Percentiles rank a stretch among this genome's conserved stretches.
These are phyloP conservation scores for Sporothrix dimorphospora DNA, from an alignment of 2,329 filamentous ascomycete species.

Conservation along the genomic window DNA sequence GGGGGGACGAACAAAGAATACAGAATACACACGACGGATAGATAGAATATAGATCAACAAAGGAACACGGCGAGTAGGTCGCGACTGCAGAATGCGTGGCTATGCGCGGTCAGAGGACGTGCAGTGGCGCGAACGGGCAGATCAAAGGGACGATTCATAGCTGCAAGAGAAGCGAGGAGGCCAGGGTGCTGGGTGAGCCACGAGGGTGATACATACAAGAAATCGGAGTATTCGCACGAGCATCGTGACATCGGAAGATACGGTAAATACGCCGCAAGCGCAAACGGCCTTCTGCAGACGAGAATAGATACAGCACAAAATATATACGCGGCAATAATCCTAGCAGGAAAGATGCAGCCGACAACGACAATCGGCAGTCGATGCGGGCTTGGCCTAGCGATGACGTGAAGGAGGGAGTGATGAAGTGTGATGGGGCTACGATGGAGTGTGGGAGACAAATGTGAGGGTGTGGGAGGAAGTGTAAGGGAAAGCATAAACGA, in stretches of 20 bases:
- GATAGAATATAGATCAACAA: not conserved
- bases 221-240: not conserved
- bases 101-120: not conserved
- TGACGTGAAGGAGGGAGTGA: constrained; percentile 15
- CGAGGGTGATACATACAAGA: not conserved
- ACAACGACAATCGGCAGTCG: constrained; percentile 9
- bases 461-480: not conserved
- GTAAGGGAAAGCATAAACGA: constrained; percentile 9
- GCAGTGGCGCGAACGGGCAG: constrained; percentile 3
- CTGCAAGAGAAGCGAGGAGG: not conserved
- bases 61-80: not conserved
- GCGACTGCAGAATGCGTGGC: not conserved
- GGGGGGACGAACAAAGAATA: not conserved
- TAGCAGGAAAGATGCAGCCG: constrained; percentile 22
- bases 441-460: not conserved
- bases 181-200: not conserved
- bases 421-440: not conserved
- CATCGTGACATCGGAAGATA: not conserved
- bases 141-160: not conserved
- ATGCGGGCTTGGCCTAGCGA: not conserved
- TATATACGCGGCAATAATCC: not conserved
- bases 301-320: not conserved
- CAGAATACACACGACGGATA: not conserved
- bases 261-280: not conserved
- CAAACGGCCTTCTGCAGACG: not conserved